Evolutionary conservation across 2,329 filamentous ascomycete genomes (phyloP), one percentile per base, ranked within the genome.

Genomic region (Rhexocercosporidium sp.): DNA sequence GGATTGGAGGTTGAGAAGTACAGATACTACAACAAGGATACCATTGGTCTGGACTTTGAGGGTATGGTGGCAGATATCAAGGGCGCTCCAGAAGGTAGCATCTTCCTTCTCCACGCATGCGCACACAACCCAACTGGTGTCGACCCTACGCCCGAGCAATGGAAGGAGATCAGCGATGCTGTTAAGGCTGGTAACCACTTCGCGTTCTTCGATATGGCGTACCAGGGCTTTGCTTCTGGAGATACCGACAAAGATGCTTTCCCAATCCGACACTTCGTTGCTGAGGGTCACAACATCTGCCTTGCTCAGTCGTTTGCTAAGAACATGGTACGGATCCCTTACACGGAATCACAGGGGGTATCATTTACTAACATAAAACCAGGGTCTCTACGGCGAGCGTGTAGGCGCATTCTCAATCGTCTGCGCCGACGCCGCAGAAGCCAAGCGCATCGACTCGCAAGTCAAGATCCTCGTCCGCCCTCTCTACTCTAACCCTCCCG

Each of bases 161-260:
- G 95, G 95, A 88, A 88, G 82, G 85, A 95, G 84, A 96, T 99
- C 80, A 93, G 92, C 81, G 83, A 91, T 69, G 92, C 91, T 69
- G 89, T 97, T 81, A 96, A 96, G 88, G 87, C 89, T 79, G 89
- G 92, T 80, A 90, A 86, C 60, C 95, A 98, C 87, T 97, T 91
- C 80, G 90, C 93, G 76, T 97, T 99, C 88, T 99, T 98, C 84
- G 95, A 98, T 82, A 97, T 97, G 94, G 95, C 95, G 72, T 99
- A 99, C 87, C 95, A 99, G 84, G 95, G 95, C 76, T 98, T 99
- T 78, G 95, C 95, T 75, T 96, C 91, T 72, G 95, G 95, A 74
- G 88, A 97, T 82, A 96, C 92, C 72, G 88, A 96, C 85, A 90
- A 90, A 81, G 95, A 99, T 79, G 96, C 96, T 71, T 98, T 95